These are phyloP conservation scores for Xylariomycetidae sp. DNA, from an alignment of 2,329 filamentous ascomycete genomes.

Conservation along the genomic window DNA sequence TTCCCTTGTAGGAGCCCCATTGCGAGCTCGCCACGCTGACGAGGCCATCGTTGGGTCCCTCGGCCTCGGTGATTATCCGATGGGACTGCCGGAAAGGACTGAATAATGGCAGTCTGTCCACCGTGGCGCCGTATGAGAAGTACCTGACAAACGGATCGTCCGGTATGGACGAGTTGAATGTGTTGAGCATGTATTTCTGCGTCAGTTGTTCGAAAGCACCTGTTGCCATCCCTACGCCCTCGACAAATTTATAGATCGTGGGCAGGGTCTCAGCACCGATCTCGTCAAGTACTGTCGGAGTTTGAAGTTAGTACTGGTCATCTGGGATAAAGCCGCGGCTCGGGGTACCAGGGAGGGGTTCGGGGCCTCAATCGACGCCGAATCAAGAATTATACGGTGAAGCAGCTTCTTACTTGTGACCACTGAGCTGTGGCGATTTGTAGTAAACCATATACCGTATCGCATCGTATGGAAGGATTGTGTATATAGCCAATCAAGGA, in stretches of 20 bases:
- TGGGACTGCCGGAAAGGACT: slow-evolving; percentile 58
- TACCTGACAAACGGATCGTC: slow-evolving; percentile 52
- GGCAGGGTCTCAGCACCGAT: slow-evolving; percentile 45
- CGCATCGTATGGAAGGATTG: too few relatives aligned
- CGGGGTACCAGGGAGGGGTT: too few relatives aligned
- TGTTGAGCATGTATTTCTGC: slow-evolving; percentile 49
- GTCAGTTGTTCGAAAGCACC: slow-evolving; percentile 60
- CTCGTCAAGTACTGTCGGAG: slow-evolving; percentile 42
- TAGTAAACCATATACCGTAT: too few relatives aligned
- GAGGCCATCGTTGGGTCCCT: slow-evolving; percentile 63
- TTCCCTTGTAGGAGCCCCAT: slow-evolving; percentile 63
- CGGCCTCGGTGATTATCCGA: slow-evolving; percentile 41
- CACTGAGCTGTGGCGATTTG: too few relatives aligned
- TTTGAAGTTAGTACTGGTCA: too few relatives aligned
- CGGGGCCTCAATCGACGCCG: too few relatives aligned
- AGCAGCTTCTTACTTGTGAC: too few relatives aligned
- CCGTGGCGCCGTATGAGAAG: slow-evolving; percentile 58
- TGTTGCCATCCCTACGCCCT: slow-evolving; percentile 50
- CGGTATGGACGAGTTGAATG: slow-evolving; percentile 55
- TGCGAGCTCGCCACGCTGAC: slow-evolving; percentile 59
- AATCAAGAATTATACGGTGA: too few relatives aligned
- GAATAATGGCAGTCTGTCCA: slow-evolving; percentile 51
- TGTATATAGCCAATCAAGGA: too few relatives aligned
- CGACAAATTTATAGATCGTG: slow-evolving; percentile 49
- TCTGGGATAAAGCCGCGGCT: too few relatives aligned